These are phyloP conservation scores for Cryomyces minteri DNA, from an alignment of 495 filamentous ascomycete species.

Conservation along the genomic window DNA sequence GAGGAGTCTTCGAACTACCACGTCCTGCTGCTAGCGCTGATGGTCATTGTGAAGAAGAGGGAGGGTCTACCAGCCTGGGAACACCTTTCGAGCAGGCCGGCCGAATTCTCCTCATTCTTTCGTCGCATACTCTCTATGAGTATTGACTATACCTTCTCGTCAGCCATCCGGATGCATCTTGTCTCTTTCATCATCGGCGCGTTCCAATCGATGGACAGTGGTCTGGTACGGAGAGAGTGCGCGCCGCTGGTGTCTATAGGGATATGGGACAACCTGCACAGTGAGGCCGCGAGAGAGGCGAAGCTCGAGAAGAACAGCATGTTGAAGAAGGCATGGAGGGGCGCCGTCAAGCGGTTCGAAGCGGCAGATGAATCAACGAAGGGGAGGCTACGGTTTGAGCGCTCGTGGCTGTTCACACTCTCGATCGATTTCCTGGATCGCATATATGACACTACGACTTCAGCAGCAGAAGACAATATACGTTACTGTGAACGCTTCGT, in stretches of 20 bases:
- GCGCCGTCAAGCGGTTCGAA: slow-evolving; percentile 70
- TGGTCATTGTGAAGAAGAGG: slow-evolving; percentile 74
- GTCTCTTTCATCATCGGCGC: slow-evolving; percentile 75
- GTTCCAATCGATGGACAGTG: slow-evolving; percentile 86
- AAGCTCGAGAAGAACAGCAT: slow-evolving; percentile 49
- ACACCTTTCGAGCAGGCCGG: slow-evolving; percentile 55
- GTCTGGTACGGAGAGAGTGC: slow-evolving; percentile 83
- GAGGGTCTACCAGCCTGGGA: slow-evolving; percentile 80
- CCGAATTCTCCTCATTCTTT: slow-evolving; percentile 81
- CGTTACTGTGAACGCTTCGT: slow-evolving; percentile 84
- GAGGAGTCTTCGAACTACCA: slow-evolving; percentile 85
- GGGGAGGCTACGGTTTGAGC: slow-evolving; percentile 71
- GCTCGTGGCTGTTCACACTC: slow-evolving; percentile 82
- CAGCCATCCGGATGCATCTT: slow-evolving; percentile 55
- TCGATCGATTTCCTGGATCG: slow-evolving; percentile 64
- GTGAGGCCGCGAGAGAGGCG: slow-evolving; percentile 43
- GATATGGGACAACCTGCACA: slow-evolving; percentile 84
- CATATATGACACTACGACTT: slow-evolving; percentile 37
- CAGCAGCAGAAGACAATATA: slow-evolving; percentile 34
- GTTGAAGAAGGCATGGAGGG: slow-evolving; percentile 80
- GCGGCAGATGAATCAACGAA: slow-evolving; percentile 64
- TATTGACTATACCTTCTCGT: slow-evolving; percentile 56
- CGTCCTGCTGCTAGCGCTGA: slow-evolving; percentile 63
- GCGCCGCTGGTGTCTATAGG: slow-evolving; percentile 87
- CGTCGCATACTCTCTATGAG: slow-evolving; percentile 78